Base-by-base conservation (phyloP, 257 asterid genomes). In the Pogostemon cablin region DNA sequence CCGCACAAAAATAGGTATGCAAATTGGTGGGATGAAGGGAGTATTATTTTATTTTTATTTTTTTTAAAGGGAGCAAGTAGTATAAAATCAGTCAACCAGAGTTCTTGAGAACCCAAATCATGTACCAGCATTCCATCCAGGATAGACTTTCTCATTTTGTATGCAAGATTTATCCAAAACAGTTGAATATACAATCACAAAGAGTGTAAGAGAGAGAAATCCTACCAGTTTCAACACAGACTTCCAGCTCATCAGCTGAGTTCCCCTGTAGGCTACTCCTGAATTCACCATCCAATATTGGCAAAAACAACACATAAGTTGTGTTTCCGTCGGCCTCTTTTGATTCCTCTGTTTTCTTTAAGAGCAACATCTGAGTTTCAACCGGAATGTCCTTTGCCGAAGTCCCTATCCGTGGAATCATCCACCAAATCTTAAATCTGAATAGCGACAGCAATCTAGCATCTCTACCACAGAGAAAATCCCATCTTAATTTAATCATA, bases 191-290 rank as follows among this genome's bases (percentile, higher is more conserved):
- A 25, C 32, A 25, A 25, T 25, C 32, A 25, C 49, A 56, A 35
- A 34, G 5, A 35, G 53, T 43, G 44, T 61, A 9, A 52, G 8
- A 17, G n/a, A 15, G 49, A 69, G 10, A 37, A 34, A 44, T 52
- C 65, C 4, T 10, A 80, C 90, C 90, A 71, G 82, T 81, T 79
- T 86, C 91, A 12, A 83, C 75, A 67, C 88, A 86, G 62, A 83
- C 82, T 81, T 83, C 62, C 61, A 86, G 88, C 81, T 86, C 91
- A 63, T 83, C 69, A 17, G 82, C 82, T 17, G 84, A 75, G 80
- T 83, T 86, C 9, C 91, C 91, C 80, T 83, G 91, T 41, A 86
- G 68, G 62, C 91, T 86, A 81, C 86, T 83, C 68, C 91, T 72
- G 68, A 75, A 78, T 58, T 78, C 80, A 10, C 85, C 83, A 63